Conservation (phyloP, 306 rosid genomes). For the Dryas drummondii region DNA sequence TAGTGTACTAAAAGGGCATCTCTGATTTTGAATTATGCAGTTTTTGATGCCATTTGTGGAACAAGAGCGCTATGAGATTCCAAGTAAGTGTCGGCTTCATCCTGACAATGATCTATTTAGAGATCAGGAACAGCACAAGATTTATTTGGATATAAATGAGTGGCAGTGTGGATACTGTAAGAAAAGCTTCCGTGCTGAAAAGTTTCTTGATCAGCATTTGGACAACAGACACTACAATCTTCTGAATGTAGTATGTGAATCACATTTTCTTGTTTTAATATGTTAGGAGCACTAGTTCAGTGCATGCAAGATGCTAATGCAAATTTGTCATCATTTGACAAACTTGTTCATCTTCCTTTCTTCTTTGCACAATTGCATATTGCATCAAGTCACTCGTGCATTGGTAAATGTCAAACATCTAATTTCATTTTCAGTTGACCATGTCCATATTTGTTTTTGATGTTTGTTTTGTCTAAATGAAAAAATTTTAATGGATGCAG, state of each 20-base stretch:
- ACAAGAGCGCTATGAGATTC: constrained; percentile 58
- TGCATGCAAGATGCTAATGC: constrained; percentile 17
- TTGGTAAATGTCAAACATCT: not conserved
- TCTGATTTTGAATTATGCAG: constrained; percentile 43
- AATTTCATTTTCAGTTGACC: not conserved
- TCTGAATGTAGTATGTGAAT: constrained; percentile 73
- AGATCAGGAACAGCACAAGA: constrained; percentile 90
- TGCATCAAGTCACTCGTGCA: not conserved
- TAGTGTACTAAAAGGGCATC: constrained; percentile 23
- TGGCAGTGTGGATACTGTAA: constrained; percentile 97
- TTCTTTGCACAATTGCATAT: not conserved
- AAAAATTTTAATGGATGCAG: constrained; percentile 43
- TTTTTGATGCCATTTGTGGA: constrained; percentile 87
- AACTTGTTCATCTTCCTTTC: not conserved
- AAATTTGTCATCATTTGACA: not conserved
- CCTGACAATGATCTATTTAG: constrained; percentile 75
- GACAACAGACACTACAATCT: constrained; percentile 86
- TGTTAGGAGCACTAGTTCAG: constrained; percentile 27
- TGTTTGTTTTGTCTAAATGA: not conserved
- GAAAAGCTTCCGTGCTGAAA: constrained; percentile 88
- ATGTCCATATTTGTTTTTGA: not conserved
- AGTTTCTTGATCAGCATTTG: constrained; percentile 90
- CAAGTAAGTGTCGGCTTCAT: constrained; percentile 71
- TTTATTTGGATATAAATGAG: constrained; percentile 61
- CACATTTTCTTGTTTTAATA: constrained; percentile 28